phyloP scores from a whole-genome alignment of 2,329 filamentous ascomycete genomes.

The Claviceps monticola region DNA sequence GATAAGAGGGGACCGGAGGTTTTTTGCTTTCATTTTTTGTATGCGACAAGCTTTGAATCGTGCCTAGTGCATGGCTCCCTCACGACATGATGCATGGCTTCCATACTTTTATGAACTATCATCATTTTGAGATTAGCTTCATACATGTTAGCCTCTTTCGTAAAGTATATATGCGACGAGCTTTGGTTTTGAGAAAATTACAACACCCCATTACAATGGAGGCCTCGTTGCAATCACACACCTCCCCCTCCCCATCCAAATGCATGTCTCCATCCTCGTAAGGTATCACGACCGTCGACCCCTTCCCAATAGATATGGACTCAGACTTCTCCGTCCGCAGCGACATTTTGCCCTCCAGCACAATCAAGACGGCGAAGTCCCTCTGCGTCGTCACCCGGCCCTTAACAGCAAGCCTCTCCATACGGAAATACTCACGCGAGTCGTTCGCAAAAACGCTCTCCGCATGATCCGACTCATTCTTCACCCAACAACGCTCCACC shows the following conservation, averaged over 20 bases:
- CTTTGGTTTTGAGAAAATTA: too few relatives aligned
- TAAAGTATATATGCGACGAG: too few relatives aligned
- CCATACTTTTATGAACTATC: too few relatives aligned
- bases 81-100: too few relatives aligned
- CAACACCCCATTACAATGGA: not conserved
- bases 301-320: slow-evolving; percentile 3
- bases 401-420: slow-evolving; percentile 6
- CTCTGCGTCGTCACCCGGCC: not conserved
- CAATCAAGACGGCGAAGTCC: not conserved
- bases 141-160: too few relatives aligned
- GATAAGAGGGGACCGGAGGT: too few relatives aligned
- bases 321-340: slow-evolving; percentile 1
- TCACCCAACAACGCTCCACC: slow-evolving; percentile 2
- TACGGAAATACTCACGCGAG: slow-evolving; percentile 8
- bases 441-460: slow-evolving; percentile 4
- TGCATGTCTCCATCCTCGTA: slow-evolving; percentile 7
- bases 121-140: too few relatives aligned
- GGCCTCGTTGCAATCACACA: slow-evolving; percentile 9
- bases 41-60: too few relatives aligned
- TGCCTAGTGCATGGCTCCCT: too few relatives aligned
- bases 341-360: not conserved
- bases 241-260: slow-evolving; percentile 6
- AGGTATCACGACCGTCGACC: slow-evolving; percentile 8
- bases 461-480: not conserved
- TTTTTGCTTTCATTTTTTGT: too few relatives aligned